Base-by-base conservation (phyloP, 352 stramenopile genomes). In the Phytophthora foliorum region DNA sequence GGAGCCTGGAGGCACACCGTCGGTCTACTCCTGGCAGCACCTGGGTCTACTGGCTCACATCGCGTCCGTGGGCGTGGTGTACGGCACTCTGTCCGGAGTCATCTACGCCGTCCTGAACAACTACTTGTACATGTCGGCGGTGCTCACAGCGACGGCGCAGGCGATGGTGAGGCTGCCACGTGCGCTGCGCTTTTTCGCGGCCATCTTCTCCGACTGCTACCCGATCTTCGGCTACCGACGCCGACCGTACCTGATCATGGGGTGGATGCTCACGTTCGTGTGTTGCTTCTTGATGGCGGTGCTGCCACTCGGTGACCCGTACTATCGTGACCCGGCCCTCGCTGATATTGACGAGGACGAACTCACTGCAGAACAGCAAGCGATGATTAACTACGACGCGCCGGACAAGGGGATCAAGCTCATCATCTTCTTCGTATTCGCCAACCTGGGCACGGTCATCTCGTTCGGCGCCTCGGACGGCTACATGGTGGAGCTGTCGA, bases 181-280 rank as follows among this genome's bases (percentile, higher is more conserved):
- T 11, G 72, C 78, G 0, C 75, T 89, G 14, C 80, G 80, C 36
- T 54, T 88, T 22, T 78, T 95, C 22, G 72, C 85, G 38, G 88
- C 82, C 32, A 74, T 95, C 32, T 72, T 96, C 17, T 88, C 75
- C 16, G 90, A 97, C 67, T 92, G 78, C 63, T 86, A 87, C 53
- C 90, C 90, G 11, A 92, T 97, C 59, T 86, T 80, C 60, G 86
- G 88, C 45, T 91, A 91, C 58, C 89, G 85, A 4, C 77, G 89
- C 13, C 90, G 90, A 10, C 82, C 89, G 41, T 97, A 97, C 65
- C 74, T 96, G 54, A 79, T 92, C 24, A 60, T 91, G 19, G 90
- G 90, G 13, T 90, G 81, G 82, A 29, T 44, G 34, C 31, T 86
- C 22, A 69, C 73, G n/a, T 82, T 79, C 63, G 46, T 75, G 27